These are phyloP conservation scores for Striga asiatica DNA, from an alignment of 257 asterid species.

Conservation along the genomic window DNA sequence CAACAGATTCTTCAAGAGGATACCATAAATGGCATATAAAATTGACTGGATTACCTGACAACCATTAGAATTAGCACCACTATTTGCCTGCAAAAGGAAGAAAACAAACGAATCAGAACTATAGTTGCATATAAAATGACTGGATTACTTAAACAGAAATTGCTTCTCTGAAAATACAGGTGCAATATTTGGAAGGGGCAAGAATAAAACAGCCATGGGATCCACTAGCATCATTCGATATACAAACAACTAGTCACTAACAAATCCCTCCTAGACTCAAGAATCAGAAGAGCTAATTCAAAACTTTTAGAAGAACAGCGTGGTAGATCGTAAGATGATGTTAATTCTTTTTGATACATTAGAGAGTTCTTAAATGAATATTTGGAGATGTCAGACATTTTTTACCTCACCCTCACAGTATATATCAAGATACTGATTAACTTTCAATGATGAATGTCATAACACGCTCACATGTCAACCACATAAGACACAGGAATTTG, in stretches of 20 bases:
- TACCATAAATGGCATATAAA: neutral
- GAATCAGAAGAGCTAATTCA: neutral
- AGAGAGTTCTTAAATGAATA: neutral
- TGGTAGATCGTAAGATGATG: neutral
- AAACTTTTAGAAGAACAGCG: neutral
- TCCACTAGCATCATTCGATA: neutral
- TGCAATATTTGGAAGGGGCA: neutral
- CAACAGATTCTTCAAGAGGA: no score
- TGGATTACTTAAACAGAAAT: no score
- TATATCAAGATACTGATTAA: neutral
- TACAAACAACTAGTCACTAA: neutral
- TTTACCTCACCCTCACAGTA: neutral
- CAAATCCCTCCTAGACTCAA: neutral
- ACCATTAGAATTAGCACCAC: constrained; percentile 77
- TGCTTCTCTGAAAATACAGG: no score
- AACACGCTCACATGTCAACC: constrained; percentile 3
- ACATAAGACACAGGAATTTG: constrained; percentile 1
- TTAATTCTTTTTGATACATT: neutral
- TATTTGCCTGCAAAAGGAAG: constrained; percentile 71
- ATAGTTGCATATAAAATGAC: neutral
- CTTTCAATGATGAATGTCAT: neutral
- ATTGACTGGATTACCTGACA: constrained; percentile 59
- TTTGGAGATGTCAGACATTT: neutral
- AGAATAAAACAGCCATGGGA: neutral
- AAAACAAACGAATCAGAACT: neutral